Evolutionary conservation across 805 yeast species (phyloP).

Genomic region (Myxozyma nipponensis): DNA sequence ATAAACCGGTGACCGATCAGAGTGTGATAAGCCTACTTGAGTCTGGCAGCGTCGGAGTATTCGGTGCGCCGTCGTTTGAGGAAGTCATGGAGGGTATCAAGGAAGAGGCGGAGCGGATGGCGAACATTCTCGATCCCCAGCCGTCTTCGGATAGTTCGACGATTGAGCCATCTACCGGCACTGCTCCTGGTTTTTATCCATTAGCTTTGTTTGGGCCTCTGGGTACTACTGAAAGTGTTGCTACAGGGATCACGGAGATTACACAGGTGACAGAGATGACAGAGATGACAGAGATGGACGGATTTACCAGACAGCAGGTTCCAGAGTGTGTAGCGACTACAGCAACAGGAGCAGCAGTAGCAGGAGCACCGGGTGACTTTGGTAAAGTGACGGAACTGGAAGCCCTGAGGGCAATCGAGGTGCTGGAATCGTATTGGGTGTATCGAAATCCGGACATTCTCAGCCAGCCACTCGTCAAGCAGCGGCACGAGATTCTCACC

Average conservation of each 20-base stretch:
- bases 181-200: too few species aligned
- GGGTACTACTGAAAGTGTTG: background rate
- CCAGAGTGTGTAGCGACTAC: background rate
- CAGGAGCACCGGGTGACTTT: background rate
- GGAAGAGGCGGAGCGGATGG: constrained; percentile 16
- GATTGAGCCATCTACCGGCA: background rate
- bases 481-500: constrained; percentile 19
- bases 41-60: constrained; percentile 1
- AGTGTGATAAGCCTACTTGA: background rate
- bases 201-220: background rate
- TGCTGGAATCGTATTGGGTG: constrained; percentile 20
- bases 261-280: background rate
- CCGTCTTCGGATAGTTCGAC: background rate
- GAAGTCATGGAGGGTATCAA: constrained; percentile 22
- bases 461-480: constrained; percentile 11
- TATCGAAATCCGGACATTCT: constrained; percentile 13
- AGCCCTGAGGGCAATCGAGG: constrained; percentile 17
- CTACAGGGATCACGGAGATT: background rate
- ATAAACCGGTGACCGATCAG: background rate
- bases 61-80: constrained; percentile 18
- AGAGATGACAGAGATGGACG: too few species aligned
- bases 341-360: background rate
- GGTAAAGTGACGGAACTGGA: constrained; percentile 5
- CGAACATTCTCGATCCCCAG: background rate
- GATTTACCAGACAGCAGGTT: too few species aligned